Evolutionary conservation across 345 rosid genomes (phyloP), one percentile per base, ranked within the genome.

Genomic region (Eucalyptus urophylla): DNA sequence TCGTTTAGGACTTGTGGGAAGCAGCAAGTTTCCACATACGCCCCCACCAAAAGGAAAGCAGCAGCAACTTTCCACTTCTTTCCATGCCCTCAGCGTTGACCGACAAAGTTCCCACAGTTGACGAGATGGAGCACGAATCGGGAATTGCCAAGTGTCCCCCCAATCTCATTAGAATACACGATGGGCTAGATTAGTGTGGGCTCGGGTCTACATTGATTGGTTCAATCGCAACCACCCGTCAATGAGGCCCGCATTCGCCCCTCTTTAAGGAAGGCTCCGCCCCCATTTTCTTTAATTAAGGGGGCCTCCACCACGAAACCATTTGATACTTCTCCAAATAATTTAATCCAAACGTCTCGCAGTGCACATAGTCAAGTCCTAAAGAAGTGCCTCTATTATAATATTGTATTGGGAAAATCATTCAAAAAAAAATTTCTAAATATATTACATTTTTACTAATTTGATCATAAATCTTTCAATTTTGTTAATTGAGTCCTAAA

Each of bases 81-180:
- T 33, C 7, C 21, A 19, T 17, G 81, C 81, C 44, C 1, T 10
- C 81, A 3, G 14, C 25, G 25, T 72, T 72, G 81, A 72, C 44
- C 44, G 45, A 9, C 45, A 37, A 19, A 19, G 80, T 2, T 17
- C 45, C 14, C 80, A 33, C 27, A 14, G 47, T 1, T 13, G 47
- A 37, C 24, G 83, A 37, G 62, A 56, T 56, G 0, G 62, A 4
- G 3, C 27, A 4, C 47, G 27, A 76, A 76, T 76, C 45, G 13
- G 14, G 47, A 76, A 24, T 37, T 2, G 27, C 83, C 83, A 37
- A 10, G 45, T 76, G 83, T 37, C 47, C 43, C 9, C 21, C 43
- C 5, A 21, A 4, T 53, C 58, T 19, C 58, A 1, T 21, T 8
- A 8, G 58, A 0, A 8, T 1, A 53, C 25, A 2, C 58, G 58